Percentiles rank a stretch among this genome's conserved stretches.
phyloP scores from a whole-genome alignment of 257 asterid species.

The Solanum medicagineum region DNA sequence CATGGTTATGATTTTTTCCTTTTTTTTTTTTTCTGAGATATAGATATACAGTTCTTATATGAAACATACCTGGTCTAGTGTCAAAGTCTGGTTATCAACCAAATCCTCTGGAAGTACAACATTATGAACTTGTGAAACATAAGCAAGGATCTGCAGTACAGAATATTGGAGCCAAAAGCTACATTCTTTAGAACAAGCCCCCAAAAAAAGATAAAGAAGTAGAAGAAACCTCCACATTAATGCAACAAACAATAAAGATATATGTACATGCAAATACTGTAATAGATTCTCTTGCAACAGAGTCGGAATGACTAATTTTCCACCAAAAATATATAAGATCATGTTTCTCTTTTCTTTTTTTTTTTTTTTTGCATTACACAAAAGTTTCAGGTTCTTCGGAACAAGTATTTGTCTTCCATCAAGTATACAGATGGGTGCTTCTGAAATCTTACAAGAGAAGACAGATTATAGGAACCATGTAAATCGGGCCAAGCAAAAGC shows the following conservation, averaged over 20 bases:
- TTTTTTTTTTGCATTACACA: neutral
- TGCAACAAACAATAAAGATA: neutral
- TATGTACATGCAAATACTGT: neutral
- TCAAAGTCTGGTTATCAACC: conserved; percentile 55
- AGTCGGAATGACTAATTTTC: neutral
- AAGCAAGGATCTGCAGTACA: conserved; percentile 69
- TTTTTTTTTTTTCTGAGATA: neutral
- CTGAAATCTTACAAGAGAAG: neutral
- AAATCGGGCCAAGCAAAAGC: neutral
- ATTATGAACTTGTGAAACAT: conserved; percentile 87
- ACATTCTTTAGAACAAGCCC: neutral
- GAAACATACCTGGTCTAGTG: conserved; percentile 61
- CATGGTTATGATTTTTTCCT: neutral
- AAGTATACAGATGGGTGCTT: neutral
- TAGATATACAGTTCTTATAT: neutral
- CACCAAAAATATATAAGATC: neutral
- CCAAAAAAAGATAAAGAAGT: neutral
- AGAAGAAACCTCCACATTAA: neutral
- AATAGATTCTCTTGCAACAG: neutral
- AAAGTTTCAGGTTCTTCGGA: neutral
- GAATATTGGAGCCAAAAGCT: neutral
- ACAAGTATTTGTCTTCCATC: neutral
- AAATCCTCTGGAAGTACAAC: conserved; percentile 73
- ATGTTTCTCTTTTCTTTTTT: neutral
- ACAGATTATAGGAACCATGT: neutral